Conservation (phyloP, 441 rosid species). For the Arabidopsis lyrata region DNA sequence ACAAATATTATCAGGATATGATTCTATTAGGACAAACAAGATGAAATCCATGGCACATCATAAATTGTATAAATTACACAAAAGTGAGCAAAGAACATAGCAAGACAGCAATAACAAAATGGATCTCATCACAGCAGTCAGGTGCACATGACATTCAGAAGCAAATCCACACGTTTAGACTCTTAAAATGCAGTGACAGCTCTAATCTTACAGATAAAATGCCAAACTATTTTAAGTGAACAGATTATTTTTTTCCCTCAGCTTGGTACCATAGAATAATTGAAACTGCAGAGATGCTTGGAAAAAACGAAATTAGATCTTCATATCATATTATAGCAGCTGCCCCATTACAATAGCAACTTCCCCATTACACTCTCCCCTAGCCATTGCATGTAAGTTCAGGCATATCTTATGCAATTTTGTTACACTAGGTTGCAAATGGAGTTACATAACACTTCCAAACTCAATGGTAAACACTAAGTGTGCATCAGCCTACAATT, state of each 20-base stretch:
- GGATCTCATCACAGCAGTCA: slow-evolving; percentile 6
- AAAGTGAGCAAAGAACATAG: slow-evolving; percentile 21
- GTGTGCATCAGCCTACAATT: neutral
- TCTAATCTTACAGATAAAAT: neutral
- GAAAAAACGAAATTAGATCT: neutral
- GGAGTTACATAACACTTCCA: neutral
- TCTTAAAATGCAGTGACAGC: neutral
- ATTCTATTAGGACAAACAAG: neutral
- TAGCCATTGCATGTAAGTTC: slow-evolving; percentile 13
- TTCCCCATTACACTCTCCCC: slow-evolving; percentile 11
- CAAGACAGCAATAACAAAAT: slow-evolving; percentile 15
- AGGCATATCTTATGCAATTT: slow-evolving; percentile 15
- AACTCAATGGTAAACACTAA: slow-evolving; percentile 13
- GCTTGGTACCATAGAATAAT: slow-evolving; percentile 7
- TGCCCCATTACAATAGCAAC: neutral
- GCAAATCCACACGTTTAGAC: neutral
- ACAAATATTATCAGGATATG: slow-evolving; percentile 34
- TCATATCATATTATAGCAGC: neutral
- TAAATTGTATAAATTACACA: slow-evolving; percentile 48
- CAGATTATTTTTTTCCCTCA: neutral
- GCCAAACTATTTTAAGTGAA: slow-evolving; percentile 1
- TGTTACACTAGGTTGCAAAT: slow-evolving; percentile 12
- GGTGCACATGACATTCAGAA: slow-evolving; percentile 16
- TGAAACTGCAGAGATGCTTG: neutral
- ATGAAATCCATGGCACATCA: slow-evolving; percentile 50